Evolutionary conservation across 257 asterid genomes (phyloP).

Genomic region (Petrea volubilis): DNA sequence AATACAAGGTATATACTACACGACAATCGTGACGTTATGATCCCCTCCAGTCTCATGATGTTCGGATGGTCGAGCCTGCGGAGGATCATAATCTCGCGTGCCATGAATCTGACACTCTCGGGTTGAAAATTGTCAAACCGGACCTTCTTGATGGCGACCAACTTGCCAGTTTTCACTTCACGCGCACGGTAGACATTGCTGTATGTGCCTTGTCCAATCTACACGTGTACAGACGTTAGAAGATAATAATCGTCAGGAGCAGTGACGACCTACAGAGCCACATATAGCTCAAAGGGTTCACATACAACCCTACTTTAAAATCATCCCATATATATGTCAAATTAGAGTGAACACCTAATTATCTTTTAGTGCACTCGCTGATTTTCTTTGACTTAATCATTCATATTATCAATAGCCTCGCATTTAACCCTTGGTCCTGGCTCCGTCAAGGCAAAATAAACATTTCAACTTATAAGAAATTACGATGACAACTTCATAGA

Average conservation of each 20-base stretch:
- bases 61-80: slow-evolving; percentile 71
- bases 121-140: slow-evolving; percentile 72
- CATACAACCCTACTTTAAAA: no score
- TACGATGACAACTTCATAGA: not conserved
- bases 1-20: slow-evolving; percentile 65
- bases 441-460: no score
- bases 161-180: slow-evolving; percentile 47
- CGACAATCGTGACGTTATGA: slow-evolving; percentile 58
- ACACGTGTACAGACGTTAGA: slow-evolving; percentile 4
- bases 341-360: no score
- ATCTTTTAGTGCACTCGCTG: no score
- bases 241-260: not conserved
- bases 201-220: slow-evolving; percentile 85
- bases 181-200: slow-evolving; percentile 75
- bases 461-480: not conserved
- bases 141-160: slow-evolving; percentile 68
- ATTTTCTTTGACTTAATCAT: no score
- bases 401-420: no score
- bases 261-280: no score
- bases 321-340: no score
- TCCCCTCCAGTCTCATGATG: slow-evolving; percentile 68
- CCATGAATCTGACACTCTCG: slow-evolving; percentile 73
- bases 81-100: slow-evolving; percentile 60
- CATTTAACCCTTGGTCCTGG: no score
- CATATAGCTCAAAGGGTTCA: no score